Base-by-base conservation (phyloP, 768 basidiomycete genomes). In the Pulveroboletus sp. region DNA sequence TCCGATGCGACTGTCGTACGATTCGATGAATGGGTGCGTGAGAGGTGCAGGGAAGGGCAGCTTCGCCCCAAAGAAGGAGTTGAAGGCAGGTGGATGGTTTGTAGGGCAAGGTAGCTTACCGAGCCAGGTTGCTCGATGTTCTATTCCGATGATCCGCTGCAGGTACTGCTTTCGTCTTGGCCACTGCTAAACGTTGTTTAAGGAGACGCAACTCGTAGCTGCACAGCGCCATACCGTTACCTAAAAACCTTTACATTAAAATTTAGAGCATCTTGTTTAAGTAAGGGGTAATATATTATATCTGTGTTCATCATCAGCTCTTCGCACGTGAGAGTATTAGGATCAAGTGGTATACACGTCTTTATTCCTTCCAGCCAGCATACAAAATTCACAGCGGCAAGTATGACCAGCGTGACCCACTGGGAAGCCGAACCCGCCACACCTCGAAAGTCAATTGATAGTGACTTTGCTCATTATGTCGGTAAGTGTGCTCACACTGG, bases 381-480 rank as follows among this genome's bases (percentile, higher is more conserved):
- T 43, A 27, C 26, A 35, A 45, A 37, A 51, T 56, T 41, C 39
- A 19, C 27, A 20, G n/a, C 24, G n/a, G 22, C 9, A 36, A 45
- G 34, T 43, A 19, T 24, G n/a, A 27, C 22, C 27, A 19, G 39
- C 47, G 30, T 45, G 27, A 30, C 22, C 29, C 12, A 37, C 40
- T 38, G 3, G 9, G 19, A 16, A 6, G 14, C 14, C 34, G 31
- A 36, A 29, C 35, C 26, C 31, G n/a, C 20, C 29, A 14, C 19
- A 36, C 22, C n/a, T 22, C 54, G 32, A 40, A 41, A 51, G 43
- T 71, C 52, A 73, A 39, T 61, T 57, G 49, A 82, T 73, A n/a
- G 65, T 63, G 45, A 86, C 81, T 65, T 89, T 88, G 70, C 71
- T 75, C 62, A 93, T 62, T 50, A 84, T 68, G 53, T 85, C 80